These are phyloP conservation scores for Ceratocystis cubensis DNA, from an alignment of 2,329 filamentous ascomycete genomes.

Conservation along the genomic window DNA sequence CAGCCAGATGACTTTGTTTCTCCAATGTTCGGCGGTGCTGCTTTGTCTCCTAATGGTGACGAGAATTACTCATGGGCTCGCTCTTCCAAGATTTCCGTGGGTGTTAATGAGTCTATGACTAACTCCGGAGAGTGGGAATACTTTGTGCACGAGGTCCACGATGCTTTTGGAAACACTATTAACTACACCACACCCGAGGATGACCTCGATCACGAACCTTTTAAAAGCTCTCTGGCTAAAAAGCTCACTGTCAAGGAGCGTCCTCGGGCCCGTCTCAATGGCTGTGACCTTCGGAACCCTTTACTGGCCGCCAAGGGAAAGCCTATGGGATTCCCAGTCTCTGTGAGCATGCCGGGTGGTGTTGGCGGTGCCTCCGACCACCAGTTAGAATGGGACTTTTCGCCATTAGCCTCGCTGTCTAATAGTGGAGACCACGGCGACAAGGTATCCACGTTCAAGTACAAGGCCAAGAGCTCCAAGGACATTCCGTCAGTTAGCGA, in stretches of 20 bases:
- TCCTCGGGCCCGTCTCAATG: conserved; percentile 56
- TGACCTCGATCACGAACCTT: conserved; percentile 52
- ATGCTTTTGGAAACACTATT: conserved; percentile 77
- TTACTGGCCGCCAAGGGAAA: conserved; percentile 72
- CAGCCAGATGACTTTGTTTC: conserved; percentile 79
- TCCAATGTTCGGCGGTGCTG: conserved; percentile 54
- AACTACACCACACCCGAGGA: conserved; percentile 57
- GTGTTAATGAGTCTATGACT: conserved; percentile 80
- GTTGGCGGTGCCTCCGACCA: conserved; percentile 55
- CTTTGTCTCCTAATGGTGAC: conserved; percentile 46
- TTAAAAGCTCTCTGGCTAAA: conserved; percentile 54
- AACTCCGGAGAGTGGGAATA: conserved; percentile 75
- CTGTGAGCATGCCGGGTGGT: conserved; percentile 38
- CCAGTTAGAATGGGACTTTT: conserved; percentile 70
- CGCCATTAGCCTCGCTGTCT: conserved; percentile 55
- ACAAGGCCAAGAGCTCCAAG: conserved; percentile 47
- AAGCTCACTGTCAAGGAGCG: conserved; percentile 77
- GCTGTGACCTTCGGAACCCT: conserved; percentile 68
- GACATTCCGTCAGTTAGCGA: conserved; percentile 58
- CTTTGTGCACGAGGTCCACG: conserved; percentile 79
- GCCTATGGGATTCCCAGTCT: conserved; percentile 53
- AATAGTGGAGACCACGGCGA: conserved; percentile 58
- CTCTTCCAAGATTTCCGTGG: conserved; percentile 60
- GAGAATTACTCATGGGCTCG: conserved; percentile 64
- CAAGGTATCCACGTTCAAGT: conserved; percentile 43